Evolutionary conservation across 768 basidiomycete species (phyloP).

Genomic region (Mrakia frigida): DNA sequence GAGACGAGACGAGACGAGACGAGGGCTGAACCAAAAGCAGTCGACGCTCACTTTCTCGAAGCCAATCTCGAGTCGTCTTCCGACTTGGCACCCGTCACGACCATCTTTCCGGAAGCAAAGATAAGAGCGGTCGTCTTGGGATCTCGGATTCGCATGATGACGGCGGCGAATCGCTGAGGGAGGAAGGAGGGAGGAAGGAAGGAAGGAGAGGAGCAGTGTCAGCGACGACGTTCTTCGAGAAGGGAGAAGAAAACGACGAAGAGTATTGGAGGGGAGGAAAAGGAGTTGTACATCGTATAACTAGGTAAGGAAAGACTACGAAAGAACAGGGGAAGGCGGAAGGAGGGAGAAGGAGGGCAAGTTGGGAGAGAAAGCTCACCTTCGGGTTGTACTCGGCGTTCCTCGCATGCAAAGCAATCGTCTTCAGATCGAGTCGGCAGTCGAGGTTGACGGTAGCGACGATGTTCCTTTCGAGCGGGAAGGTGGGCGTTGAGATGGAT

Average conservation of each 20-base stretch:
- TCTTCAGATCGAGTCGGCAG: constrained; percentile 94
- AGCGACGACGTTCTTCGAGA: constrained; percentile 39
- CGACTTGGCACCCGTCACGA: constrained; percentile 97
- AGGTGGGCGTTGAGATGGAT: background rate
- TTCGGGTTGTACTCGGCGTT: constrained; percentile 99
- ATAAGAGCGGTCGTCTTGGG: constrained; percentile 99
- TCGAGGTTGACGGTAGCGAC: constrained; percentile 98
- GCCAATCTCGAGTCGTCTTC: constrained; percentile 96
- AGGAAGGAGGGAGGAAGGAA: background rate
- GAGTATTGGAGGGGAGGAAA: background rate
- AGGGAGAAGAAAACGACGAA: constrained; percentile 40
- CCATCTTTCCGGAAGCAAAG: constrained; percentile 99
- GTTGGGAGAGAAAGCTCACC: constrained; percentile 72
- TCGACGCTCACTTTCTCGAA: constrained; percentile 69
- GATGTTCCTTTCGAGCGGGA: constrained; percentile 60
- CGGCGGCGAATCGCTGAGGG: constrained; percentile 93
- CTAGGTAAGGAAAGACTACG: background rate
- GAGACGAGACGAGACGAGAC: background rate
- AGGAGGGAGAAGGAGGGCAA: background rate
- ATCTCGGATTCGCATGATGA: constrained; percentile 99
- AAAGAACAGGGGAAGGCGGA: background rate
- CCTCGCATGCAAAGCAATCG: constrained; percentile 92
- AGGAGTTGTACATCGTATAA: background rate
- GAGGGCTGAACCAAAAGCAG: too few relatives aligned
- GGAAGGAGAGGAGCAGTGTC: background rate